Evolutionary conservation across 2,329 filamentous ascomycete genomes (phyloP).

Genomic region (Coniochaeta sp.): DNA sequence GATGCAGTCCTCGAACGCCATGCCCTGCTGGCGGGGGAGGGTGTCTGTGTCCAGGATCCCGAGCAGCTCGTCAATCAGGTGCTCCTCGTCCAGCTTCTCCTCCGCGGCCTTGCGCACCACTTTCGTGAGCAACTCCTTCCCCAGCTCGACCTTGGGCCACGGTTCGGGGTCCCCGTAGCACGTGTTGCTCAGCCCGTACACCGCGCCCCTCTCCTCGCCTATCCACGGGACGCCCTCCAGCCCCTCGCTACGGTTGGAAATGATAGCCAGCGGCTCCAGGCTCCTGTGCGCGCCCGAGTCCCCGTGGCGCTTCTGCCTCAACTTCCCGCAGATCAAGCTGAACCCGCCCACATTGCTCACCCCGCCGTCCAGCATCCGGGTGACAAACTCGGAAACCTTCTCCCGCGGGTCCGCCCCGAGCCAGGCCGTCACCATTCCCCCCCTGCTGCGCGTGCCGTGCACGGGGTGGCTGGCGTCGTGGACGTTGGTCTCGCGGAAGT

Average conservation of each 20-base stretch:
- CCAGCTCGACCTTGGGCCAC: conserved; percentile 56
- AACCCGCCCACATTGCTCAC: conserved; percentile 60
- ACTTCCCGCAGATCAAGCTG: conserved; percentile 57
- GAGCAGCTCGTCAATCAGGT: conserved; percentile 45
- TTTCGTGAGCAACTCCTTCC: conserved; percentile 37
- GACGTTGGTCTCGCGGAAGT: conserved; percentile 52
- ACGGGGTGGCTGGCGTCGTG: conserved; percentile 45
- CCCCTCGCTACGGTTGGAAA: conserved; percentile 53
- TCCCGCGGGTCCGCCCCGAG: conserved; percentile 42
- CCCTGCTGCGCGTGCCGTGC: conserved; percentile 49
- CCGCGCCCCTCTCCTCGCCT: conserved; percentile 40
- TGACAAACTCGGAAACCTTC: conserved; percentile 41
- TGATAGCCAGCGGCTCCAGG: conserved; percentile 48
- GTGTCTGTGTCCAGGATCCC: conserved; percentile 50
- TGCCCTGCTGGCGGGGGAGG: conserved; percentile 36
- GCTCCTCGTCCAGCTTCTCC: conserved; percentile 41
- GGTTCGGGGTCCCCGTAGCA: conserved; percentile 43
- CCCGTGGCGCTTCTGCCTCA: conserved; percentile 26
- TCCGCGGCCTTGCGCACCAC: conserved; percentile 37
- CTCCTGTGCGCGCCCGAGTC: conserved; percentile 8
- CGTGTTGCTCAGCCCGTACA: conserved; percentile 57
- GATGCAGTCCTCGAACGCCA: conserved; percentile 47
- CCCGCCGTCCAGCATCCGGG: conserved; percentile 43
- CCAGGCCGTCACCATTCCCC: conserved; percentile 59
- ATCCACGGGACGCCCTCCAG: conserved; percentile 52